A percentile compares a stretch with the other conserved stretches of the same genome.
phyloP scores from a whole-genome alignment of 805 yeast species.

The Candida odintsovae region DNA sequence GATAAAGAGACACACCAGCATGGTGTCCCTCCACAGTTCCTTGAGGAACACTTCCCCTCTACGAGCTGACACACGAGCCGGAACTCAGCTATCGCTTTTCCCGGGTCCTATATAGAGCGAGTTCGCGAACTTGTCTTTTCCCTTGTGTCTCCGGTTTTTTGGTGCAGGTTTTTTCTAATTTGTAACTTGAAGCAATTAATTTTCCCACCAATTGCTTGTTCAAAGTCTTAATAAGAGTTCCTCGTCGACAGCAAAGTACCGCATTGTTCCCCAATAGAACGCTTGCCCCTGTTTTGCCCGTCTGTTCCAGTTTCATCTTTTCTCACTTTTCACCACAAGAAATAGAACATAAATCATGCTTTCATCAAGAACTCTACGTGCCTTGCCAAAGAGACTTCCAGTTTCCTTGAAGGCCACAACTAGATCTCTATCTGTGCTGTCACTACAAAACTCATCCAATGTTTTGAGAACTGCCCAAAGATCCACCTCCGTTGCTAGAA shows the following conservation, averaged over 20 bases:
- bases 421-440: conserved; percentile 9
- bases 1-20: neutral
- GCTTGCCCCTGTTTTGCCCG: neutral
- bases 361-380: conserved; percentile 13
- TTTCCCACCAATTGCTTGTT: neutral
- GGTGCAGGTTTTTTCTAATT: neutral
- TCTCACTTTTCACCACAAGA: neutral
- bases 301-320: neutral
- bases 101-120: neutral
- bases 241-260: too few species aligned
- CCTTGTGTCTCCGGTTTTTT: neutral
- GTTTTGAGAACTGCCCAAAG: neutral
- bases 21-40: too few species aligned
- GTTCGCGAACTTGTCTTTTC: neutral
- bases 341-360: conserved; percentile 7
- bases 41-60: too few species aligned
- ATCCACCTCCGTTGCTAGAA: neutral
- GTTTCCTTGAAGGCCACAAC: conserved; percentile 2
- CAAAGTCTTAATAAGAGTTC: neutral
- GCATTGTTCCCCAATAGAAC: too few species aligned
- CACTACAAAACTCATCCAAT: conserved; percentile 5
- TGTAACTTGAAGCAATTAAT: neutral
- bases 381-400: conserved; percentile 11
- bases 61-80: neutral
- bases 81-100: neutral